A percentile compares a stretch with the other conserved stretches of the same genome.
phyloP scores from a whole-genome alignment of 2,329 filamentous ascomycete species.

The Pseudogymnoascus sp. region DNA sequence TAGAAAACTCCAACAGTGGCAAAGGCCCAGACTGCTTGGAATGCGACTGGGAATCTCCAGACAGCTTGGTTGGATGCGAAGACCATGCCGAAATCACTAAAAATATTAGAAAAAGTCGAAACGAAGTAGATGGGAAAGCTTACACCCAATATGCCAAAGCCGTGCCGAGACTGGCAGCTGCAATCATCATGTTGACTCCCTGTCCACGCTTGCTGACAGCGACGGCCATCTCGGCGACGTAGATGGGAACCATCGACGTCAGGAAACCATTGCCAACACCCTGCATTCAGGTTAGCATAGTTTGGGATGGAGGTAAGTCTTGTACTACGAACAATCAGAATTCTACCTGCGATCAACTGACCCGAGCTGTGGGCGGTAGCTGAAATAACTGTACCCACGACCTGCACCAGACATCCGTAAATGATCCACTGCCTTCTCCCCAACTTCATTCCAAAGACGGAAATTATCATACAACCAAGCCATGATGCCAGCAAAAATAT shows the following conservation, averaged over 20 bases:
- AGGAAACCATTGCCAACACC: slow-evolving; percentile 28
- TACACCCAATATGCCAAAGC: slow-evolving; percentile 29
- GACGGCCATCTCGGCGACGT: slow-evolving; percentile 26
- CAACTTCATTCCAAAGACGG: slow-evolving; percentile 3
- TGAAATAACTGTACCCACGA: slow-evolving; percentile 26
- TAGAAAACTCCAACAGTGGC: slow-evolving; percentile 20
- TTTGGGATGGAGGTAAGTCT: neutral
- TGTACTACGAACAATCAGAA: slow-evolving; percentile 22
- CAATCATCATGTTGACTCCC: slow-evolving; percentile 25
- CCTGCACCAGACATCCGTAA: slow-evolving; percentile 19
- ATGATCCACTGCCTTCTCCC: slow-evolving; percentile 2
- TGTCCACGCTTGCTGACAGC: slow-evolving; percentile 22
- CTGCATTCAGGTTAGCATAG: slow-evolving; percentile 12
- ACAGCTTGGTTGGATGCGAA: slow-evolving; percentile 23
- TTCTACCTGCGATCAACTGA: slow-evolving; percentile 25
- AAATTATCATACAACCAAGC: slow-evolving; percentile 15
- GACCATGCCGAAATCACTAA: slow-evolving; percentile 26
- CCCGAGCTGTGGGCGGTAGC: slow-evolving; percentile 22
- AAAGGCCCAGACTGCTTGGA: slow-evolving; percentile 24
- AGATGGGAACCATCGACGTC: slow-evolving; percentile 24
- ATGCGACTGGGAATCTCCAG: slow-evolving; percentile 27
- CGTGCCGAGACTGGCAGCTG: slow-evolving; percentile 21
- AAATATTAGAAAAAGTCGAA: slow-evolving; percentile 18
- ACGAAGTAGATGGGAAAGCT: slow-evolving; percentile 21
- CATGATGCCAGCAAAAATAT: slow-evolving; percentile 26